Evolutionary conservation across 805 yeast species (phyloP).

Genomic region (Candida yuanshanica): DNA sequence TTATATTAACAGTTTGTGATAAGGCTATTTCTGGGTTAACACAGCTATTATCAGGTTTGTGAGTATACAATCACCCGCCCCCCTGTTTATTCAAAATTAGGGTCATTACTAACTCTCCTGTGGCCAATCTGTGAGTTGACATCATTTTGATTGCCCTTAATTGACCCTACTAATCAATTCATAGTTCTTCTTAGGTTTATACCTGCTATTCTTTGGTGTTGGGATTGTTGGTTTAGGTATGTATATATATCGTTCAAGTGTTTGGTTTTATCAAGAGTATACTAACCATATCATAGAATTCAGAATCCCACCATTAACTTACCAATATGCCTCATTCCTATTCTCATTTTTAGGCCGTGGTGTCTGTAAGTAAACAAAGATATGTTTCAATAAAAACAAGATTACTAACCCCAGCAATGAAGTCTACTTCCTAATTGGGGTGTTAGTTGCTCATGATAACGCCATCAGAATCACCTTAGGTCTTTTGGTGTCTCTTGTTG

Average conservation of each 20-base stretch:
- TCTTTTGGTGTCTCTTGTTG: constrained; percentile 51
- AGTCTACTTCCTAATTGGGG: constrained; percentile 49
- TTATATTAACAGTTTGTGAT: background rate
- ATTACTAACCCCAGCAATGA: constrained; percentile 1
- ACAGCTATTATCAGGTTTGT: constrained; percentile 33
- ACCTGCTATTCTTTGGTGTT: constrained; percentile 48
- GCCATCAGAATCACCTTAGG: constrained; percentile 54
- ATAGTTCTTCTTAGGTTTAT: constrained; percentile 51
- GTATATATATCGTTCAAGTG: constrained; percentile 22
- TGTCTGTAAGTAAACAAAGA: constrained; percentile 37
- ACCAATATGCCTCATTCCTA: constrained; percentile 55
- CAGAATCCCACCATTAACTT: constrained; percentile 50
- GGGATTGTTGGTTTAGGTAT: constrained; percentile 32
- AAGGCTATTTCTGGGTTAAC: constrained; percentile 22
- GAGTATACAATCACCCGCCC: no score
- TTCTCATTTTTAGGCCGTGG: constrained; percentile 73
- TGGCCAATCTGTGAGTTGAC: background rate
- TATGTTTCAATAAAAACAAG: background rate
- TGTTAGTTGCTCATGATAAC: constrained; percentile 44
- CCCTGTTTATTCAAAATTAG: no score
- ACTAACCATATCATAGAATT: constrained; percentile 24
- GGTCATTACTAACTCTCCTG: constrained; percentile 18
- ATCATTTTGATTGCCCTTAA: background rate
- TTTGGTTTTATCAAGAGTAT: background rate
- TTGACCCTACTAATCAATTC: background rate